Base-by-base conservation (phyloP, 306 rosid genomes). In the cucumber (Cucumis sativus) region DNA sequence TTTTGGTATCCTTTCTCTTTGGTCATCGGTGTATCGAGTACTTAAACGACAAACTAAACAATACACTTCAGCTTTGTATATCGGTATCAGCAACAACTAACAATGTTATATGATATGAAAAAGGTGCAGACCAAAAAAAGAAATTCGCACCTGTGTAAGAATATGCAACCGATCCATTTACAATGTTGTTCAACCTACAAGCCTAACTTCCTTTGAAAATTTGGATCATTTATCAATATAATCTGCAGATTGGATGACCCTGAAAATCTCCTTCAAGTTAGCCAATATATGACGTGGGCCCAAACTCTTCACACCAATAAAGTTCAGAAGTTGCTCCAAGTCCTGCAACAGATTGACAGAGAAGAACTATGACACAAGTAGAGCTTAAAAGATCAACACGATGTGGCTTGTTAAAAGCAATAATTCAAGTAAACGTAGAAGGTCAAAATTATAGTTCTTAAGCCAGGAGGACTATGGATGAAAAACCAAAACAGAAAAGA, bases 271-370 rank as follows among this genome's bases (percentile, higher is more conserved):
- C 89, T 93, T 92, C 83, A 96, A 87, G 83, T 96, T 96, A 23
- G 97, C 93, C 84, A 96, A 83, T 59, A 96, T 82, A 75, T 96
- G 89, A 40, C 99, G 89, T 2, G 97, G 99, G 33, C 99, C 99
- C 89, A 96, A 82, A 86, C 99, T 96, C 84, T 85, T 84, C 59
- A 84, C 87, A 58, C 92, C 96, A 86, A 96, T 82, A 86, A 82
- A 91, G 89, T 89, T 96, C 84, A 96, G 86, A 81, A 92, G 97
- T 92, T 92, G 97, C 84, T 92, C 99, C 83, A 96, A 82, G 84
- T 96, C 97, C 99, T 96, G 84, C 85, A 84, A 77, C 67, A 60
- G 78, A 54, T 66, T 64, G 41, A 73, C 77, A 55, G 11, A 14
- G 57, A 0, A 25, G 4, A n/a, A 58, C 20, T 13, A 39, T 76